These are phyloP conservation scores for Nakazawaea laoshanensis DNA, from an alignment of 805 yeast species.

Conservation along the genomic window DNA sequence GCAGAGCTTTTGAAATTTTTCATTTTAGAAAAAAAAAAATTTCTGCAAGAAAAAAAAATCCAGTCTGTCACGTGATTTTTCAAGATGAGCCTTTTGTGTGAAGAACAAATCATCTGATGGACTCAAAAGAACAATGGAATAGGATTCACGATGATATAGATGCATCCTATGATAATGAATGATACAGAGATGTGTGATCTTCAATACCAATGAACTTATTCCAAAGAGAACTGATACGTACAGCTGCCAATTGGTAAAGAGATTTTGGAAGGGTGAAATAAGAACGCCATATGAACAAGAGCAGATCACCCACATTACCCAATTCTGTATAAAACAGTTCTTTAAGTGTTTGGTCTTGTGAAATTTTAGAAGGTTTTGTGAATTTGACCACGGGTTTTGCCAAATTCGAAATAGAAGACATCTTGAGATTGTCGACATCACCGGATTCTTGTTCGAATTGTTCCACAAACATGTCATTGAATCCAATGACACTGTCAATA, in stretches of 20 bases:
- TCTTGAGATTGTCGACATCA: slow-evolving; percentile 12
- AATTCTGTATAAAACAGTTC: slow-evolving; percentile 45
- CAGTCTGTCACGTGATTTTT: neutral
- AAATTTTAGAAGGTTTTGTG: slow-evolving; percentile 3
- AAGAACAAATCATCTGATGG: too few species aligned
- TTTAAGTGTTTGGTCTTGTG: slow-evolving; percentile 11
- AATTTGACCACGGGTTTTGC: neutral
- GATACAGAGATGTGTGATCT: slow-evolving; percentile 15
- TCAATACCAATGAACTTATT: slow-evolving; percentile 61
- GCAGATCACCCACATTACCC: slow-evolving; percentile 45
- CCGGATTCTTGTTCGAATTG: slow-evolving; percentile 56
- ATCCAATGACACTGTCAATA: slow-evolving; percentile 62
- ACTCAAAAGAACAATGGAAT: too few species aligned
- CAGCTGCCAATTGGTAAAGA: slow-evolving; percentile 39
- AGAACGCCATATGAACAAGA: slow-evolving; percentile 55
- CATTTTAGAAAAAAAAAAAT: slow-evolving; percentile 11
- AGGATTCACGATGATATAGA: too few species aligned
- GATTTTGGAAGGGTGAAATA: slow-evolving; percentile 65
- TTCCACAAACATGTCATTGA: slow-evolving; percentile 46
- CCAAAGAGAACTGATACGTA: slow-evolving; percentile 56
- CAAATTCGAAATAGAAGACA: slow-evolving; percentile 5
- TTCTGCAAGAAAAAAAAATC: neutral
- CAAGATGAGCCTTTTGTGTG: too few species aligned
- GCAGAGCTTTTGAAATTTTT: slow-evolving; percentile 17
- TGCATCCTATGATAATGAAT: too few species aligned